A percentile compares a stretch with the other conserved stretches of the same genome.
These are phyloP conservation scores for Turnera subulata DNA, from an alignment of 345 rosid genomes.

Conservation along the genomic window DNA sequence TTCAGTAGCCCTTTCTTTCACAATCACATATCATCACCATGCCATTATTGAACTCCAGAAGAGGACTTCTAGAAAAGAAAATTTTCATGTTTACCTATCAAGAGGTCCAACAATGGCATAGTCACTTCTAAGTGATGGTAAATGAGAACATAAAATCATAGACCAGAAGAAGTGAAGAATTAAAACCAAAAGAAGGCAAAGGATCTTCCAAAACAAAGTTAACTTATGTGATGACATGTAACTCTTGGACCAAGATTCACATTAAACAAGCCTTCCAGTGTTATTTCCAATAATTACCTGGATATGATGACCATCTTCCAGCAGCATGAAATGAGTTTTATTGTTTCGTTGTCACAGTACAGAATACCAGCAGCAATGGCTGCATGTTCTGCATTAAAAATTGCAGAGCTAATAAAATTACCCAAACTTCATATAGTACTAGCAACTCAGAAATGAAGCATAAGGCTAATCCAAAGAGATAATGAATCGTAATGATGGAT, in stretches of 20 bases:
- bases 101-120: too few species aligned
- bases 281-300: neutral
- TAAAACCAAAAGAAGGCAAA: neutral
- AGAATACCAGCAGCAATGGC: neutral
- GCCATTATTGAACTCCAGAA: too few species aligned
- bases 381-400: slow-evolving; percentile 1
- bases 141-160: too few species aligned
- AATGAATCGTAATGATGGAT: neutral
- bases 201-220: neutral
- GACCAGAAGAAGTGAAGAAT: too few species aligned
- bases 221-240: neutral
- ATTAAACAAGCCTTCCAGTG: neutral
- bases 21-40: too few species aligned
- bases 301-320: slow-evolving; percentile 4
- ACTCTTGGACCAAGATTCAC: neutral
- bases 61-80: too few species aligned
- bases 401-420: neutral
- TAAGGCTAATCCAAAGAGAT: neutral
- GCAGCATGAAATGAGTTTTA: neutral
- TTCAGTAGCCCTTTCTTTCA: too few species aligned
- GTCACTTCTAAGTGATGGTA: too few species aligned
- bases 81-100: too few species aligned
- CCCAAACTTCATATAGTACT: neutral
- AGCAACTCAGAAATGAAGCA: neutral
- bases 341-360: neutral